phyloP scores from a whole-genome alignment of 225 moss, liverwort and hornwort species.

The Antitrichia curtipendula region DNA sequence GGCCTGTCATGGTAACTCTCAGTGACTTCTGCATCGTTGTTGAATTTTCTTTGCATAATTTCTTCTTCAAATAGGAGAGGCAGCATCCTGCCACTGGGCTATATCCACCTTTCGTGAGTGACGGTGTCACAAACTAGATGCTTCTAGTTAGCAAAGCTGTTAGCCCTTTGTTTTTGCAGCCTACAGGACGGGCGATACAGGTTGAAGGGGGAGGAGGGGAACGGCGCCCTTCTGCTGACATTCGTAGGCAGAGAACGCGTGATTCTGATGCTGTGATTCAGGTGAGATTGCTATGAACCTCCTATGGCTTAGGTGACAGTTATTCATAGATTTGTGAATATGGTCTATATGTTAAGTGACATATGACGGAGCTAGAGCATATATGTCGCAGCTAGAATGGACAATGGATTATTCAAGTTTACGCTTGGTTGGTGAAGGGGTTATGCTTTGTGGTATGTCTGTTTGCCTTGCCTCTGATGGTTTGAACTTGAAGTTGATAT shows the following conservation, averaged over 20 bases:
- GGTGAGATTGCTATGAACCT: constrained; percentile 9
- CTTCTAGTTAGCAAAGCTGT: background rate
- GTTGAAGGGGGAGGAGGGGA: constrained; percentile 99
- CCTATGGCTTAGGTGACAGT: background rate
- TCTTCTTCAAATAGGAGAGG: background rate
- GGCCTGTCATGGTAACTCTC: constrained; percentile 51
- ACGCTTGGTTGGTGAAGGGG: background rate
- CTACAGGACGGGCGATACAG: constrained; percentile 94
- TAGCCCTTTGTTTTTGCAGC: constrained; percentile 33
- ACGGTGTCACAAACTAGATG: background rate
- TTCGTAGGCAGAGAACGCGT: constrained; percentile 95
- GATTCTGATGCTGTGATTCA: constrained; percentile 99
- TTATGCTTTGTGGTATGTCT: background rate
- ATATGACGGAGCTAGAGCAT: background rate
- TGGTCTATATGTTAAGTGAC: background rate
- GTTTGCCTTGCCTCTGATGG: background rate
- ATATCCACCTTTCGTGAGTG: background rate
- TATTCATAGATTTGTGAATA: background rate
- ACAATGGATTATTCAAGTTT: background rate
- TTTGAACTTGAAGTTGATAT: background rate
- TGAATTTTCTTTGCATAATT: background rate
- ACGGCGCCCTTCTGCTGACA: constrained; percentile 92
- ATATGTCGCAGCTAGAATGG: background rate
- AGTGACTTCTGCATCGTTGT: background rate
- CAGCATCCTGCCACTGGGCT: background rate